phyloP scores from a whole-genome alignment of 2,329 filamentous ascomycete genomes.

The Penicillium glabrum region DNA sequence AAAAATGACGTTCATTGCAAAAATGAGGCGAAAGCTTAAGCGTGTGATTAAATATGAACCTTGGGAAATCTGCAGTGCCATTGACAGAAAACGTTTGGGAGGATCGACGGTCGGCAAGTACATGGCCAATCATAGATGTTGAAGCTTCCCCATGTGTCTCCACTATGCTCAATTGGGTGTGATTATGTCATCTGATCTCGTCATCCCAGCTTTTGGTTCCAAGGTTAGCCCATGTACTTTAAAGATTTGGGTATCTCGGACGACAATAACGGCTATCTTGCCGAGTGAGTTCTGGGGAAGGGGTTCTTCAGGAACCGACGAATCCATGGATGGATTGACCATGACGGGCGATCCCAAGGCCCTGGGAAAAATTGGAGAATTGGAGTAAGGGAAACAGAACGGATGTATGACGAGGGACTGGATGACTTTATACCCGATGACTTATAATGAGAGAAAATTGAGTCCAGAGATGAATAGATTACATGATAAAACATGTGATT shows the following conservation, averaged over 20 bases:
- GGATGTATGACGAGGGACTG: not conserved
- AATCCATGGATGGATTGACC: constrained; percentile 1
- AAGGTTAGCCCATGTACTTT: not conserved
- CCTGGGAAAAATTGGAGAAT: not conserved
- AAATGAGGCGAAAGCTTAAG: constrained; percentile 17
- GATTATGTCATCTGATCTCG: not conserved
- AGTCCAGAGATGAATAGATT: not conserved
- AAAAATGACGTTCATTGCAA: constrained; percentile 1
- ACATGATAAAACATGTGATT: not conserved
- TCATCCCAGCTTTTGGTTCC: not conserved
- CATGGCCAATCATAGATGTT: not conserved
- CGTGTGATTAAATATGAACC: constrained; percentile 5
- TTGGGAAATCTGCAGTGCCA: not conserved
- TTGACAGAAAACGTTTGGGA: constrained; percentile 24
- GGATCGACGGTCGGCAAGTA: constrained; percentile 18
- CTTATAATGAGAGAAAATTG: not conserved
- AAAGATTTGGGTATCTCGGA: not conserved
- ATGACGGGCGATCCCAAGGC: not conserved
- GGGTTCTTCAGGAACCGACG: not conserved
- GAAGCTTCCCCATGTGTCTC: not conserved
- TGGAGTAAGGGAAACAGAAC: not conserved
- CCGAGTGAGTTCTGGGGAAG: not conserved
- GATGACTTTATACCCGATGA: not conserved
- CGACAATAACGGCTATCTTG: not conserved
- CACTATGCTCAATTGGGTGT: not conserved